Conservation (phyloP, 2,329 filamentous ascomycete species). For the Hymenoscyphus salicellus region DNA sequence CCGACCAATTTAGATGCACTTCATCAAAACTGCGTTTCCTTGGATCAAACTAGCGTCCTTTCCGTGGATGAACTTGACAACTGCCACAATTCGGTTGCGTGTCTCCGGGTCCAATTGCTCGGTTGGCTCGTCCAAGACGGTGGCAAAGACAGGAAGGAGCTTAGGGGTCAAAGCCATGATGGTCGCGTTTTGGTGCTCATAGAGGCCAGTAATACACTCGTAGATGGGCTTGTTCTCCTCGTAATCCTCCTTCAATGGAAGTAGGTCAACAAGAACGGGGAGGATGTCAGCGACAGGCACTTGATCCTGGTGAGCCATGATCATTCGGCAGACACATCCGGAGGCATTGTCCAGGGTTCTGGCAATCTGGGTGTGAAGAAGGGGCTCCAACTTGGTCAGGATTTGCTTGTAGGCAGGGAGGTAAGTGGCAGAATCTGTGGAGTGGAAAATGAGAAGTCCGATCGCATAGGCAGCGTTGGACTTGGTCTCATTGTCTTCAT, state of each 20-base stretch:
- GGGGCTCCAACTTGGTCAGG: constrained; percentile 79
- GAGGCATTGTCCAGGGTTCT: constrained; percentile 90
- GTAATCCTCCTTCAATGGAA: constrained; percentile 89
- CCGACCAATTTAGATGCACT: constrained; percentile 9
- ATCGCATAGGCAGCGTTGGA: constrained; percentile 93
- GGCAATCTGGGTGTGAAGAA: constrained; percentile 73
- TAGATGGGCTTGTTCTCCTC: constrained; percentile 96
- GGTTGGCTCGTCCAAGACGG: constrained; percentile 68
- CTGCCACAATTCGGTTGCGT: constrained; percentile 61
- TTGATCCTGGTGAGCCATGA: constrained; percentile 79
- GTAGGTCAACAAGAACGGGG: constrained; percentile 70
- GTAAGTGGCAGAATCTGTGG: constrained; percentile 67
- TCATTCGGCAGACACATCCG: constrained; percentile 88
- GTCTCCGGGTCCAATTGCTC: constrained; percentile 75
- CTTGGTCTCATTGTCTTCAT: constrained; percentile 88
- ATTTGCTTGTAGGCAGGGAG: constrained; percentile 73
- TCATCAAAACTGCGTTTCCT: constrained; percentile 27
- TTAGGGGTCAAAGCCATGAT: constrained; percentile 67
- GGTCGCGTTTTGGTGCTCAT: constrained; percentile 64
- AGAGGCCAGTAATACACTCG: constrained; percentile 84
- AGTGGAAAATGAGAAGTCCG: constrained; percentile 80
- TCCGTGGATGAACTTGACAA: constrained; percentile 46
- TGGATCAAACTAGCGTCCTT: constrained; percentile 32
- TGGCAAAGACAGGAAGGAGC: constrained; percentile 68
- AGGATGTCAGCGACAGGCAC: constrained; percentile 80